Evolutionary conservation across 352 stramenopile species (phyloP), one percentile per base, ranked within the genome.

Genomic region (Phytophthora pluvialis): DNA sequence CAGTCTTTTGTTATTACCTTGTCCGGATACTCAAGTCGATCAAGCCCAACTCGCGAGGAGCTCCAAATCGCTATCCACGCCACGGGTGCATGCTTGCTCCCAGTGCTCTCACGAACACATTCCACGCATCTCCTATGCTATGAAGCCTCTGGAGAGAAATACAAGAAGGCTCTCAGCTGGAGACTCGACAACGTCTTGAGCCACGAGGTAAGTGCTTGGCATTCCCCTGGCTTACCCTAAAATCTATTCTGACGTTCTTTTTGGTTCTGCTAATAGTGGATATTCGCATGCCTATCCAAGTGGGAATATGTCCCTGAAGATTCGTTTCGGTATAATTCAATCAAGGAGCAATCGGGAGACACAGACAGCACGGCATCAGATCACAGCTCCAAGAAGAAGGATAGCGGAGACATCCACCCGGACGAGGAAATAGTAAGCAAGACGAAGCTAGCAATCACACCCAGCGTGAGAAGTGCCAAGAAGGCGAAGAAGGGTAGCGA

Each of bases 111-210:
- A 26, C 69, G 86, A 38, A 90, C 82, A 1, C 83, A 96, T 59
- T 94, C 88, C 0, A 95, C 86, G 15, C 88, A 96, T 42, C 62
- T 96, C 42, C 58, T 96, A 6, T 95, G 86, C 54, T 83, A 83
- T 47, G 88, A 94, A 74, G 62, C 80, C 1, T 82, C 75, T 10
- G 88, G 88, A 12, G 88, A 96, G 45, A 96, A 96, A 52, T 96
- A 86, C 69, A 91, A 95, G 66, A 92, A 89, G 52, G 83, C 88
- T 8, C 57, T 91, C 51, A 92, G 81, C 51, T 96, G 88, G 88
- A 69, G 75, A 42, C 90, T 93, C 33, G 64, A 86, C 18, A 94
- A 96, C 53, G 83, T 96, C 26, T 70, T 95, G 50, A 85, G 73
- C 29, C 83, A 90, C 28, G 77, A 96, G 79, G 88, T 95, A 72